Percentiles rank a stretch among this genome's conserved stretches.
Conservation (phyloP, 495 filamentous ascomycete species). For the Gamarada debralockiae region DNA sequence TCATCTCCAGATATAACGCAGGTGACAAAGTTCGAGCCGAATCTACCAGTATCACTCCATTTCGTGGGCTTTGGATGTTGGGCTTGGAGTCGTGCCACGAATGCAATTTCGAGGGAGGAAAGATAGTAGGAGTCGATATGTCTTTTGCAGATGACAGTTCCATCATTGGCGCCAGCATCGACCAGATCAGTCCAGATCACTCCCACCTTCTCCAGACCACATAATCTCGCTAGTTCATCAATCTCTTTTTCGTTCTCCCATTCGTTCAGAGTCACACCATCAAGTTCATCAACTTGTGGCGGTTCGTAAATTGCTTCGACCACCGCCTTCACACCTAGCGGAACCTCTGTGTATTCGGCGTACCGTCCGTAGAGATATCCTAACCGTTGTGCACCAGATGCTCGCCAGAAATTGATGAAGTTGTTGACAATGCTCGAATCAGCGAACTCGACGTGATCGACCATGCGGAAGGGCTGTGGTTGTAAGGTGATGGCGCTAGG, state of each 20-base stretch:
- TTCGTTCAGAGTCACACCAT: slow-evolving; percentile 80
- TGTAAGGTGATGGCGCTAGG: slow-evolving; percentile 95
- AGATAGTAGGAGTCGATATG: slow-evolving; percentile 92
- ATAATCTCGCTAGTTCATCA: slow-evolving; percentile 75
- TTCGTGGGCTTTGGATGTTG: slow-evolving; percentile 87
- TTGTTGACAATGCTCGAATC: slow-evolving; percentile 76
- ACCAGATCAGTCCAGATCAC: slow-evolving; percentile 94
- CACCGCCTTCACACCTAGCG: slow-evolving; percentile 90
- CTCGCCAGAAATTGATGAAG: slow-evolving; percentile 87
- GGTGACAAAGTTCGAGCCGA: slow-evolving; percentile 96
- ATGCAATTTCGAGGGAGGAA: slow-evolving; percentile 86
- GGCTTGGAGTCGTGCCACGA: slow-evolving; percentile 83
- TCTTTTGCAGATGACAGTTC: slow-evolving; percentile 87
- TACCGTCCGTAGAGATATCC: slow-evolving; percentile 92
- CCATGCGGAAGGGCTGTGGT: slow-evolving; percentile 92
- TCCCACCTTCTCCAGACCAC: slow-evolving; percentile 85
- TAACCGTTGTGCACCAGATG: slow-evolving; percentile 70
- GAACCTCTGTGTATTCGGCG: slow-evolving; percentile 87
- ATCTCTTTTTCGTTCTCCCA: slow-evolving; percentile 87
- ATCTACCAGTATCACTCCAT: slow-evolving; percentile 93
- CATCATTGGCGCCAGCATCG: slow-evolving; percentile 75
- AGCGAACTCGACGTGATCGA: slow-evolving; percentile 97
- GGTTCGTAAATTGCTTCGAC: slow-evolving; percentile 98
- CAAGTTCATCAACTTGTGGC: slow-evolving; percentile 85
- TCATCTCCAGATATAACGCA: slow-evolving; percentile 93